Evolutionary conservation across 208 protist genomes (phyloP), one percentile per base, ranked within the genome.

Genomic region (Trypanosoma brucei): DNA sequence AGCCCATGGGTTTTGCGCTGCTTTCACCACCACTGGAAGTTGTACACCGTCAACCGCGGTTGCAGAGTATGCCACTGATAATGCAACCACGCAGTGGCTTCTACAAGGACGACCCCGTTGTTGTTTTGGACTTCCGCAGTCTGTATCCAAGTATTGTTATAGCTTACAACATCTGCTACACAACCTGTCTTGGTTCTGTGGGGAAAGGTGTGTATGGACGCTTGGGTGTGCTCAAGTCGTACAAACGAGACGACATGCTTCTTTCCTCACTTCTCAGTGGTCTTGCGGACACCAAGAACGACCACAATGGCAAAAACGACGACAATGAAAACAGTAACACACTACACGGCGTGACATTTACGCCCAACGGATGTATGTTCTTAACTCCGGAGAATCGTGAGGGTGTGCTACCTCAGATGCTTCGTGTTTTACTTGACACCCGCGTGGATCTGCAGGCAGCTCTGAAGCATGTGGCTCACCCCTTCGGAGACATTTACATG

Each of bases 81-180:
- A 73, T 96, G 76, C 70, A 92, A 62, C 92, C 92, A 5, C 55
- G 60, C 22, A 78, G 70, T 45, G 80, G 75, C 38, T 79, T 91
- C 57, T 93, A 94, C 71, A 57, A 69, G 33, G 46, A 71, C 14
- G 87, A 94, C 62, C 97, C 98, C 2, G 91, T 99, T 56, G 84
- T 98, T 11, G 99, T 99, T 13, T 84, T 99, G 0, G 99, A 99
- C 88, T 99, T 99, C 74, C 90, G 97, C 11, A 99, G 96, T 51
- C 86, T 99, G 48, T 99, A 99, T 88, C 99, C 99, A 3, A 99
- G 98, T 56, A 98, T 99, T 73, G 99, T 99, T 84, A 99, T 99
- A 74, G 98, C 99, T n/a, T 99, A 99, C 84, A 99, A 99, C 78
- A 85, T 99, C 13, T 99, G 98, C 79, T 99, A 99, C 81, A 96